Evolutionary conservation across 495 filamentous ascomycete species (phyloP).

Genomic region (Hypoxylon rickii): DNA sequence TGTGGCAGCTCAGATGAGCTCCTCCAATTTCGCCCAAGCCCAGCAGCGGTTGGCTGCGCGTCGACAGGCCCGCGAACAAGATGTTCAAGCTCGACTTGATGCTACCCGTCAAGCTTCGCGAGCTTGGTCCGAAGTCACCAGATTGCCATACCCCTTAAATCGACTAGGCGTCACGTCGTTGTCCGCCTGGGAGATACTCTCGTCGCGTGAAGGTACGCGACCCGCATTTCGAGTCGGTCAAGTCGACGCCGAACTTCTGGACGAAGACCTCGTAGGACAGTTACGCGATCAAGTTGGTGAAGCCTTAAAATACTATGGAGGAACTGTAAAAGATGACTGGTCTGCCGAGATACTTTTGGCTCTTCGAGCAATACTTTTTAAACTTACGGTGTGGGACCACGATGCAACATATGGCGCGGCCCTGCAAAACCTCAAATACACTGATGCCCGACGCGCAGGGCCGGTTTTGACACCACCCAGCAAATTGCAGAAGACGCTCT

Average conservation of each 20-base stretch:
- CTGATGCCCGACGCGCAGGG: conserved; percentile 74
- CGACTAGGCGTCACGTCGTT: conserved; percentile 60
- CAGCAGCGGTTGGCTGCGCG: conserved; percentile 82
- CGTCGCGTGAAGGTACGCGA: conserved; percentile 74
- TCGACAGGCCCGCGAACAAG: conserved; percentile 70
- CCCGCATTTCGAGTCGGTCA: conserved; percentile 94
- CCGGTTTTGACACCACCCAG: conserved; percentile 64
- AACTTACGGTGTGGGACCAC: conserved; percentile 95
- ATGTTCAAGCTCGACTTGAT: conserved; percentile 58
- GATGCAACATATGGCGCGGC: conserved; percentile 92
- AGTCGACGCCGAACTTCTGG: conserved; percentile 92
- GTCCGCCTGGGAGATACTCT: conserved; percentile 70
- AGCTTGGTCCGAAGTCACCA: conserved; percentile 58
- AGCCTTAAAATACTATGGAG: conserved; percentile 84
- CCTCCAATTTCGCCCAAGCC: conserved; percentile 80
- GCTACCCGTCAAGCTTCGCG: conserved; percentile 63
- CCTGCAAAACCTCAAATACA: conserved; percentile 87
- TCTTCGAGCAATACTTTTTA: conserved; percentile 83
- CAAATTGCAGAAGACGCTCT: conserved; percentile 78
- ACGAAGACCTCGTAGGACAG: conserved; percentile 88
- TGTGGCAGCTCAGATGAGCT: conserved; percentile 61
- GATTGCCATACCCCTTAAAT: conserved; percentile 68
- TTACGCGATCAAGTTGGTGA: conserved; percentile 87
- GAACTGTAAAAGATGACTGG: conserved; percentile 74
- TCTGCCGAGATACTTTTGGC: conserved; percentile 79